Conservation (phyloP, 352 stramenopile genomes). For the Nothophytophthora sp. region DNA sequence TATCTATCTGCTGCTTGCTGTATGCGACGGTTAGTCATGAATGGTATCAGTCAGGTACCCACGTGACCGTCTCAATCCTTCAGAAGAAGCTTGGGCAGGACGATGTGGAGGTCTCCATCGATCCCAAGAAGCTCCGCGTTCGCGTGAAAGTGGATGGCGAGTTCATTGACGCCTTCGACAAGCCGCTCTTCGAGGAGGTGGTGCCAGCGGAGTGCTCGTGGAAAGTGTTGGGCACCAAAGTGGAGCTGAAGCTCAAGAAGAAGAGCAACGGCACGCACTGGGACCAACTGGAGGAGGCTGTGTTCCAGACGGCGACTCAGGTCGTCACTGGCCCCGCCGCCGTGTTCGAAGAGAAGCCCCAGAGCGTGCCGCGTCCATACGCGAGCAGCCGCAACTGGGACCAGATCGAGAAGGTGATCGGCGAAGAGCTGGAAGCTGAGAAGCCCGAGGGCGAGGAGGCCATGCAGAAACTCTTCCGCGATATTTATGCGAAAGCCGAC, state of each 20-base stretch:
- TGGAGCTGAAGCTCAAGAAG: conserved; percentile 88
- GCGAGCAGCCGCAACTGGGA: conserved; percentile 89
- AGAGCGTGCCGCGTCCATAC: conserved; percentile 64
- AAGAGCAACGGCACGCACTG: conserved; percentile 51
- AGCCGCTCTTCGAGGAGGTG: conserved; percentile 75
- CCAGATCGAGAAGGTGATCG: conserved; percentile 79
- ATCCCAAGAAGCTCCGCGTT: conserved; percentile 53
- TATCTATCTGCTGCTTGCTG: not conserved
- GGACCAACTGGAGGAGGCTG: conserved; percentile 73
- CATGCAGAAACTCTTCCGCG: conserved; percentile 91
- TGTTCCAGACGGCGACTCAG: conserved; percentile 43
- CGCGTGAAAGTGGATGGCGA: conserved; percentile 50
- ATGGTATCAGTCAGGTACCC: conserved; percentile 83
- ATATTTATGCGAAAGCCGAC: conserved; percentile 93
- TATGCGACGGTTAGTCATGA: conserved; percentile 69
- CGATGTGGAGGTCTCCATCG: conserved; percentile 61
- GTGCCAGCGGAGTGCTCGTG: conserved; percentile 54
- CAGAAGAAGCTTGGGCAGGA: conserved; percentile 78
- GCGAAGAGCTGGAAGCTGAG: conserved; percentile 80
- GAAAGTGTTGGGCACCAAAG: conserved; percentile 65
- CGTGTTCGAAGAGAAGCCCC: conserved; percentile 60
- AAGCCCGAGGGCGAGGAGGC: conserved; percentile 92
- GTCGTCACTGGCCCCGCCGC: conserved; percentile 55
- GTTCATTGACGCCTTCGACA: conserved; percentile 60
- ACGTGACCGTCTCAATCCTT: conserved; percentile 84